Base-by-base conservation (phyloP, 148 eudicot genomes). In the Cornus florida region DNA sequence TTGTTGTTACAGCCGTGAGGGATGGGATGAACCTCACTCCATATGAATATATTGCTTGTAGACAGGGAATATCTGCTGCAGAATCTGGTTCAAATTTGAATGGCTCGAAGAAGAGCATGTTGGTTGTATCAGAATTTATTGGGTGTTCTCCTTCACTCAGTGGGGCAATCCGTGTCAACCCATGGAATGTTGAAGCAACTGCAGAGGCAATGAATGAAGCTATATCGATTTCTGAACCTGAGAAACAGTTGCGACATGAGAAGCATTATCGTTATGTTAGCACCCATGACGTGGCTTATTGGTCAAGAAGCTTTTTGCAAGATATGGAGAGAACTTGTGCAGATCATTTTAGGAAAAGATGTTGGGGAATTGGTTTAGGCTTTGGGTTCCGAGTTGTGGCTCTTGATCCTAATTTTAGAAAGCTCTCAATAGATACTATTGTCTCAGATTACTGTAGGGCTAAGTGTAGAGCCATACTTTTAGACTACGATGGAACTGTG, bases 161-260 rank as follows among this genome's bases (percentile, higher is more conserved):
- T 78, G 88, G 88, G n/a, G 88, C 88, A 38, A 82, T 82, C n/a
- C 83, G 88, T 50, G 80, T 86, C 56, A 86, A 86, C 74, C 86
- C 88, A 5, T 86, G 88, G 88, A 86, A 86, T 86, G 84, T 83
- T 59, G 88, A 86, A 66, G 80, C 86, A 77, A 86, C 88, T 57
- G 88, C 86, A 7, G 86, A 86, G 84, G 86, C 86, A 71, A 83
- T 86, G 88, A 80, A 86, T 31, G 88, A 83, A 77, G 88, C 88
- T 70, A 67, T 86, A 71, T 78, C 83, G 59, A 83, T 83, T 84
- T 59, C 77, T 56, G 82, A 80, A 32, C 68, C 43, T 43, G 88
- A 86, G 71, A 83, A 86, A 75, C 83, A 83, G 70, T 56, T 86
- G 70, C 73, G 88, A 65, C 88, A 86, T 38, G 88, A 86, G 71